Evolutionary conservation across 2,329 filamentous ascomycete species (phyloP), one percentile per base, ranked within the genome.

Genomic region (Ophiostoma populinum): DNA sequence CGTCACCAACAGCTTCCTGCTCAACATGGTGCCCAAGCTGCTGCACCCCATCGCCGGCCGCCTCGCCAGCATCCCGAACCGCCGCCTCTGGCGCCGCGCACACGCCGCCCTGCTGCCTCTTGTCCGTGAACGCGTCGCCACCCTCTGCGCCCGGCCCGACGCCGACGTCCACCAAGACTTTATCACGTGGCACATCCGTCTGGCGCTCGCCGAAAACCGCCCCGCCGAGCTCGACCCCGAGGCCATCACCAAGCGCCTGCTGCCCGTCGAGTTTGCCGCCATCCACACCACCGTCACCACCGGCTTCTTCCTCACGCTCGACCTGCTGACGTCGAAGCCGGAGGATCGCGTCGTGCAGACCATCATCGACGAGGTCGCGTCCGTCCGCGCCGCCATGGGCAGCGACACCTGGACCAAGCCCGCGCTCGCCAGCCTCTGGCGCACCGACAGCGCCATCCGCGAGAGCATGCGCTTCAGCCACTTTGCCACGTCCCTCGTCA

Each of bases 221-320:
- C 3, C 36, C 0, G 45, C 47, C 7, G 65, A 72, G 37, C 54
- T 67, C 16, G 50, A 62, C 17, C 57, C 67, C 0, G 46, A 52
- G 3, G 55, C 57, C 27, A 58, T 74, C 12, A 62, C 65, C 2
- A 58, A 63, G 40, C 56, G 63, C 11, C 48, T 73, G 5, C 51
- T 74, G 24, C 63, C 67, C 1, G 52, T 74, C 28, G 63, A 71
- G 45, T 71, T 73, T 40, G 68, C 67, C 3, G 62, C 66, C 13
- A 68, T 71, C 18, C 67, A 73, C 49, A 73, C 68, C 2, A 70
- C 68, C 0, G 57, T 62, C 6, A 44, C 70, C 10, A 69, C 67
- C 0, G 58, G 60, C 3, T 59, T 62, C 30, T 58, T 57, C 22
- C 51, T 58, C 21, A 44, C 67, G 34, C 45, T 67, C 8, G 63